A percentile compares a stretch with the other conserved stretches of the same genome.
Evolutionary conservation across 73 alveolate genomes (phyloP).

Genomic region (Halteria grandinella): DNA sequence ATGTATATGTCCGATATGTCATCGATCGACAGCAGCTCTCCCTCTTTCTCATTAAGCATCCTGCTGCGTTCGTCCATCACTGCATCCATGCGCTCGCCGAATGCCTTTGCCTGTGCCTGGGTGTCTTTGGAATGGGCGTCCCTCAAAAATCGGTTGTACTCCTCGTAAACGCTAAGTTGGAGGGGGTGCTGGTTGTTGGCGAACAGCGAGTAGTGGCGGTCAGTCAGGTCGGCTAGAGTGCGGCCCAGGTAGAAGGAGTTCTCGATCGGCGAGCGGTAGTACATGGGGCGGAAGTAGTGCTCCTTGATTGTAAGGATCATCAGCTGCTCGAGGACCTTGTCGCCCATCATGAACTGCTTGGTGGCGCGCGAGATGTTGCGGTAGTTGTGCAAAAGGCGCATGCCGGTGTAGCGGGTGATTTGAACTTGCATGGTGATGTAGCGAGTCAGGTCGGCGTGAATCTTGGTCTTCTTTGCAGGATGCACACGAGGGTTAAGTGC

Average conservation of each 20-base stretch:
- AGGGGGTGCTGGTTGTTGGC: constrained; percentile 73
- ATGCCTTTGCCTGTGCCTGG: not conserved
- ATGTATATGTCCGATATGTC: constrained; percentile 62
- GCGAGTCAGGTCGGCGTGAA: constrained; percentile 44
- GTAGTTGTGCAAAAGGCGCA: constrained; percentile 70
- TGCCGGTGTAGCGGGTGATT: constrained; percentile 58
- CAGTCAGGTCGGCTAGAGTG: constrained; percentile 66
- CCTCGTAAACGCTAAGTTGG: constrained; percentile 49
- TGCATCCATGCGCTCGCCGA: constrained; percentile 36
- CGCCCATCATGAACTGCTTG: constrained; percentile 73
- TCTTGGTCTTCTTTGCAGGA: constrained; percentile 68
- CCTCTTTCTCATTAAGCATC: constrained; percentile 51
- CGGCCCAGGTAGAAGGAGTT: constrained; percentile 51
- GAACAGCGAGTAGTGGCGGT: constrained; percentile 65
- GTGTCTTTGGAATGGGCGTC: constrained; percentile 33
- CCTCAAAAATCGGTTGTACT: constrained; percentile 59
- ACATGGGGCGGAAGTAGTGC: constrained; percentile 65
- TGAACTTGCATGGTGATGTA: constrained; percentile 64
- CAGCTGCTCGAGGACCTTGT: constrained; percentile 57
- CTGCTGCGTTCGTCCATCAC: constrained; percentile 12
- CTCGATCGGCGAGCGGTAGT: constrained; percentile 61
- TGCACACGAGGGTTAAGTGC: constrained; percentile 61
- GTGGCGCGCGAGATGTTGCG: constrained; percentile 69
- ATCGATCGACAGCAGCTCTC: constrained; percentile 65
- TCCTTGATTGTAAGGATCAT: constrained; percentile 53